Conservation (phyloP, 2,329 filamentous ascomycete species). For the Cercospora nicotianae region DNA sequence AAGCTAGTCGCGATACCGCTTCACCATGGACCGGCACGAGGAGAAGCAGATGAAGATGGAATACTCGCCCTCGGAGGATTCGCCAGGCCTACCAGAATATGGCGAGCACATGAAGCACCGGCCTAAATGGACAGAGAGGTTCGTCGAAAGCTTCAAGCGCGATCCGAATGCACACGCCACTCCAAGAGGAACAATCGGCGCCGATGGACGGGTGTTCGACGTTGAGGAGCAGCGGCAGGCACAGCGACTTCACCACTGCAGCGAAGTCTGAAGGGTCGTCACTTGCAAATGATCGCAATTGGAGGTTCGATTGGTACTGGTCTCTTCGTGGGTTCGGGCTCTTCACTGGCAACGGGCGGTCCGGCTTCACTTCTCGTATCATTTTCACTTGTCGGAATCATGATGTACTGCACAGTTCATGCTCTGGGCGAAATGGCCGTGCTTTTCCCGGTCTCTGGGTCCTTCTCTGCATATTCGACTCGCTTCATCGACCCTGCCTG, state of each 20-base stretch:
- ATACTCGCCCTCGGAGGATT: constrained; percentile 21
- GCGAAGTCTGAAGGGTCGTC: constrained; percentile 73
- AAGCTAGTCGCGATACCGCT: background rate
- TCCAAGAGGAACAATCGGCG: constrained; percentile 48
- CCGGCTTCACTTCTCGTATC: constrained; percentile 39
- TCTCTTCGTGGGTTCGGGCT: constrained; percentile 40
- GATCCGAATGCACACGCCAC: constrained; percentile 58
- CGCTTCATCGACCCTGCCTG: constrained; percentile 40
- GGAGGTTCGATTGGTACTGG: constrained; percentile 38
- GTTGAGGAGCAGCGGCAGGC: constrained; percentile 61
- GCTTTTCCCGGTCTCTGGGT: constrained; percentile 39
- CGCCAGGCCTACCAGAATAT: constrained; percentile 29
- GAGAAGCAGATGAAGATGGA: constrained; percentile 24
- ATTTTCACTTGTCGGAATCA: constrained; percentile 37
- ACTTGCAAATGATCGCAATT: constrained; percentile 97
- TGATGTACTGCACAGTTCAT: constrained; percentile 39
- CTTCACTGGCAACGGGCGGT: constrained; percentile 36
- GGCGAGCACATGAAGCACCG: constrained; percentile 27
- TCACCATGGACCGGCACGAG: constrained; percentile 23
- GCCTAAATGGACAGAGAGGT: constrained; percentile 34
- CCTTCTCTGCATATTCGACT: constrained; percentile 39
- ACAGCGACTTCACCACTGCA: constrained; percentile 75
- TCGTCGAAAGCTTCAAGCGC: constrained; percentile 64
- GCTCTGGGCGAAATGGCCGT: constrained; percentile 41
- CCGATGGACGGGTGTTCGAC: constrained; percentile 59